Percentiles rank a stretch among this genome's conserved stretches.
Evolutionary conservation across 169 alveolate genomes (phyloP).

Genomic region (Perkinsus olseni): DNA sequence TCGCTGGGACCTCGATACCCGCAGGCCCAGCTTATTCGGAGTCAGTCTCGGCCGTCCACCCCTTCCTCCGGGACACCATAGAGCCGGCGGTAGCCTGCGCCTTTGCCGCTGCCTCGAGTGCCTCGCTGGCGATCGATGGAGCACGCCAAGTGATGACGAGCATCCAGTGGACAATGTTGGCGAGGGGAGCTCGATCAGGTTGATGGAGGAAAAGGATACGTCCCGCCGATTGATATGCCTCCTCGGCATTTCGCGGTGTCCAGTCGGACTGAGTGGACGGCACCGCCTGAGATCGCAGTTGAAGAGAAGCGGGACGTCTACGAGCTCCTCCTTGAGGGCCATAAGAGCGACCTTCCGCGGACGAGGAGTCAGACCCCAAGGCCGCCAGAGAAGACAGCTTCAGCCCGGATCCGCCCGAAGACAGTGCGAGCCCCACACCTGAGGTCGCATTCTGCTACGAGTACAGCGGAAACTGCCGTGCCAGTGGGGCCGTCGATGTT

Average conservation of each 20-base stretch:
- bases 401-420: neutral
- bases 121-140: neutral
- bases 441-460: neutral
- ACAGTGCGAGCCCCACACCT: neutral
- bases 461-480: neutral
- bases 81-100: neutral
- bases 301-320: neutral
- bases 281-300: neutral
- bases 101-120: neutral
- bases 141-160: too few species aligned
- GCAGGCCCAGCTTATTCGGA: neutral
- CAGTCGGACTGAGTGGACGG: neutral
- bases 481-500: neutral
- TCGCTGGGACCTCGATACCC: neutral
- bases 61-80: neutral
- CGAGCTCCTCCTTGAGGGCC: neutral
- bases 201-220: neutral
- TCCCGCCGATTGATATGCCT: neutral
- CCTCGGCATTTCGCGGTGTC: neutral
- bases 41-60: neutral
- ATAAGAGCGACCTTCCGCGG: neutral
- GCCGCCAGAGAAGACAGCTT: neutral
- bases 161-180: neutral
- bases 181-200: neutral
- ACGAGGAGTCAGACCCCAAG: neutral